These are phyloP conservation scores for Amylostereum areolatum DNA, from an alignment of 1,284 basidiomycete genomes.

Conservation along the genomic window DNA sequence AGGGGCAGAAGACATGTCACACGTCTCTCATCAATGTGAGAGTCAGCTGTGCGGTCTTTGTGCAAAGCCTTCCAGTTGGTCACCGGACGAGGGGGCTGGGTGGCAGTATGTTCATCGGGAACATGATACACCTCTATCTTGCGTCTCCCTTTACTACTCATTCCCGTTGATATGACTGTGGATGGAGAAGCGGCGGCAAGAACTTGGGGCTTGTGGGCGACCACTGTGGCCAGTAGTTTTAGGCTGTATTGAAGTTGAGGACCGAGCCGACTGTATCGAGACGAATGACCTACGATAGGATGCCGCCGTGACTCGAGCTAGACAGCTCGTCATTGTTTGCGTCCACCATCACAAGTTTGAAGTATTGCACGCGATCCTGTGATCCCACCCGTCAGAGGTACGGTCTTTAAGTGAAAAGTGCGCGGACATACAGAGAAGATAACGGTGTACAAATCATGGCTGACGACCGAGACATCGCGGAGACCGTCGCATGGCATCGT, in stretches of 20 bases:
- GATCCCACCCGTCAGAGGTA: background rate
- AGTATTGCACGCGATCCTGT: slow-evolving; percentile 40
- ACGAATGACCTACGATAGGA: slow-evolving; percentile 13
- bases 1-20: slow-evolving; percentile 51
- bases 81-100: background rate
- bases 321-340: slow-evolving; percentile 28
- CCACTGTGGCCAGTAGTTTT: slow-evolving; percentile 2
- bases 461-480: too few relatives aligned
- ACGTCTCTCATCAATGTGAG: slow-evolving; percentile 12
- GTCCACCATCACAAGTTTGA: slow-evolving; percentile 30
- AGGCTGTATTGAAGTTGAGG: slow-evolving; percentile 3
- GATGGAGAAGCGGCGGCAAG: slow-evolving; percentile 5
- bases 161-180: slow-evolving; percentile 5
- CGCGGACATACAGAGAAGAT: background rate
- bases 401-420: too few relatives aligned
- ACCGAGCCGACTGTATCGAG: background rate
- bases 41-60: slow-evolving; percentile 3
- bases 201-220: slow-evolving; percentile 2
- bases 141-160: slow-evolving; percentile 17
- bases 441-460: background rate
- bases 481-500: too few relatives aligned
- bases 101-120: background rate
- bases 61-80: slow-evolving; percentile 23
- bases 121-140: slow-evolving; percentile 13
- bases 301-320: background rate